Base-by-base conservation (phyloP, 2,329 filamentous ascomycete species). In the Incumbomyces delicatus region DNA sequence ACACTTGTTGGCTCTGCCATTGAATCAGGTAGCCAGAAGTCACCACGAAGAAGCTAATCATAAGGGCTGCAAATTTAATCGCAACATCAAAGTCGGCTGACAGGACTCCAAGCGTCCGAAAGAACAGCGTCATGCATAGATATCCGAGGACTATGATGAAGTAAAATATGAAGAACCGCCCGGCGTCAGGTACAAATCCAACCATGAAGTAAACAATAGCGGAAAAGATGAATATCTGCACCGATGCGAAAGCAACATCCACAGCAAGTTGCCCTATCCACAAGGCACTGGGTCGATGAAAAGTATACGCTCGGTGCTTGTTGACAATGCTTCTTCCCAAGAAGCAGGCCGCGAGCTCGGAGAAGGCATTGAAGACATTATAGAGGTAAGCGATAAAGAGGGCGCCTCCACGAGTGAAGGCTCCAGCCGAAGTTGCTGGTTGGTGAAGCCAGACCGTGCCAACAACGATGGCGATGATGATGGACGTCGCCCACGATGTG, bases 291-390 rank as follows among this genome's bases (percentile, higher is more conserved):
- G 87, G 87, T 30, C 85, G 75, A 61, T 92, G 83, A 60, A 94
- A 90, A 0, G 86, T 83, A 56, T 87, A 94, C 0, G 84, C 81
- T 48, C 83, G 80, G 63, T 94, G 87, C 61, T 92, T 94, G 62
- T 88, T 87, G 50, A 94, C 76, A 32, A 94, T 84, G 0, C 81
- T 74, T 7, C 87, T 75, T 1, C 83, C 85, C 13, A 81, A 67
- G 84, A 92, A 90, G 1, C 83, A 84, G 10, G 75, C 74, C 0
- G 75, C 83, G 0, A 94, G 66, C 62, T 94, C 87, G 0, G 82
- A 78, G 60, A 92, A 89, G 18, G 87, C 85, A 59, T 87, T 81
- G 64, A 94, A 90, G n/a, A 84, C 83, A 62, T 90, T 90, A 73
- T 90, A 90, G 3, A 94, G 67, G 1, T 94, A 75, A 17, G 83